A percentile compares a stretch with the other conserved stretches of the same genome.
Evolutionary conservation across 805 yeast genomes (phyloP).

Genomic region (Yamadazyma philogaea): DNA sequence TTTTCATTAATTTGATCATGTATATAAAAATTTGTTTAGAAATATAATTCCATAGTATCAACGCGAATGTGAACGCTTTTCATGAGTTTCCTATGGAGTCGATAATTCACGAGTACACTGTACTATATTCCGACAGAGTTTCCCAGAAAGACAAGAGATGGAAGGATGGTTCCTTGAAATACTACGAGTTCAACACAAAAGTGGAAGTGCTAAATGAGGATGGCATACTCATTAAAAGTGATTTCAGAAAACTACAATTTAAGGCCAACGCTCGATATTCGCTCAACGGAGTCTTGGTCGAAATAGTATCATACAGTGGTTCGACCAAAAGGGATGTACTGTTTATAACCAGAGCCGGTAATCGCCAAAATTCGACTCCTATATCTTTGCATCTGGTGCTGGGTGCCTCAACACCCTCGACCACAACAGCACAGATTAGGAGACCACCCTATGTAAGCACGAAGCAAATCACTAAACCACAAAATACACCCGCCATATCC

Average conservation of each 20-base stretch:
- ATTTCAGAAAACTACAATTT: slow-evolving; percentile 23
- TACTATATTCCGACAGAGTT: slow-evolving; percentile 45
- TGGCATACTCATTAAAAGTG: slow-evolving; percentile 31
- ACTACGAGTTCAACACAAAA: slow-evolving; percentile 48
- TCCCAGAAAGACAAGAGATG: slow-evolving; percentile 48
- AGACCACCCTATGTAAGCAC: too few species aligned
- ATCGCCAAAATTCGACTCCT: background rate
- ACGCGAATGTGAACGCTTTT: background rate
- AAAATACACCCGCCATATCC: too few species aligned
- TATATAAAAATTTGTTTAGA: slow-evolving; percentile 3
- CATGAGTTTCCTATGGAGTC: slow-evolving; percentile 16
- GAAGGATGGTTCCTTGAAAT: slow-evolving; percentile 49
- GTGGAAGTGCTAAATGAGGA: slow-evolving; percentile 40
- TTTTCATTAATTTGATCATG: slow-evolving; percentile 36
- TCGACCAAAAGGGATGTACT: slow-evolving; percentile 10
- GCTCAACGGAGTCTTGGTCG: slow-evolving; percentile 10
- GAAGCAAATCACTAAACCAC: too few species aligned
- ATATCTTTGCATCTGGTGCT: background rate
- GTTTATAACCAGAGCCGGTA: background rate
- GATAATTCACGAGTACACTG: slow-evolving; percentile 43
- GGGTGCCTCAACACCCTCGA: background rate
- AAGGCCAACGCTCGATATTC: slow-evolving; percentile 11
- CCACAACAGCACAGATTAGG: too few species aligned
- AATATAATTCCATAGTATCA: background rate
- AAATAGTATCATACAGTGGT: slow-evolving; percentile 7